phyloP scores from a whole-genome alignment of 1,284 basidiomycete species.

The Trametes polyzona region DNA sequence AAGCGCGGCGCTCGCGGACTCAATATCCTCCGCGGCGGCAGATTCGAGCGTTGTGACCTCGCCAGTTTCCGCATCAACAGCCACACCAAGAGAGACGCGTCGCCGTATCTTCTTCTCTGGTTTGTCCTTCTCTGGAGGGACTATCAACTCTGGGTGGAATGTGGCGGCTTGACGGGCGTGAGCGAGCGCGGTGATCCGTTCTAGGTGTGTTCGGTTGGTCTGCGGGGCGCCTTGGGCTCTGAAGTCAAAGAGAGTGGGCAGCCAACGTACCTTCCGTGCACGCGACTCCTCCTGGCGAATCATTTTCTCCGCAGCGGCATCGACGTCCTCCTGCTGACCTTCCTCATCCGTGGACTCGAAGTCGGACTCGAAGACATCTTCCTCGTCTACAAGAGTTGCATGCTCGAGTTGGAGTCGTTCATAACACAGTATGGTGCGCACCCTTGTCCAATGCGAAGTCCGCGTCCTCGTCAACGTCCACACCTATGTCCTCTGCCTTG shows the following conservation, averaged over 20 bases:
- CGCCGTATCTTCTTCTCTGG: slow-evolving; percentile 45
- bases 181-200: slow-evolving; percentile 65
- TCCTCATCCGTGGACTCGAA: slow-evolving; percentile 85
- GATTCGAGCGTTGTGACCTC: slow-evolving; percentile 42
- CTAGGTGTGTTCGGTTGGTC: slow-evolving; percentile 57
- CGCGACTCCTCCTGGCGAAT: slow-evolving; percentile 64
- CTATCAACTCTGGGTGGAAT: slow-evolving; percentile 54
- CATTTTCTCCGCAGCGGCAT: slow-evolving; percentile 55
- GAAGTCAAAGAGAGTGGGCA: background rate
- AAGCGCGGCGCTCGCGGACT: slow-evolving; percentile 26
- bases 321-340: slow-evolving; percentile 53
- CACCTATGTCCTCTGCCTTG: slow-evolving; percentile 54
- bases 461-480: slow-evolving; percentile 69
- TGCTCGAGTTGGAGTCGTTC: too few species aligned
- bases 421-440: slow-evolving; percentile 29
- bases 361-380: slow-evolving; percentile 79
- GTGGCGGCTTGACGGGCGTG: slow-evolving; percentile 65
- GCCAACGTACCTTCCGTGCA: slow-evolving; percentile 52
- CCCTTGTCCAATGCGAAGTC: slow-evolving; percentile 72
- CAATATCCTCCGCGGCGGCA: background rate
- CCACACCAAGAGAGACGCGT: slow-evolving; percentile 57
- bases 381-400: slow-evolving; percentile 62
- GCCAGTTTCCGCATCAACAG: slow-evolving; percentile 60
- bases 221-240: slow-evolving; percentile 32
- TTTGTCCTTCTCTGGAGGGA: slow-evolving; percentile 34